A percentile compares a stretch with the other conserved stretches of the same genome.
Conservation (phyloP, 352 stramenopile genomes). For the Globisporangium carolinianum region DNA sequence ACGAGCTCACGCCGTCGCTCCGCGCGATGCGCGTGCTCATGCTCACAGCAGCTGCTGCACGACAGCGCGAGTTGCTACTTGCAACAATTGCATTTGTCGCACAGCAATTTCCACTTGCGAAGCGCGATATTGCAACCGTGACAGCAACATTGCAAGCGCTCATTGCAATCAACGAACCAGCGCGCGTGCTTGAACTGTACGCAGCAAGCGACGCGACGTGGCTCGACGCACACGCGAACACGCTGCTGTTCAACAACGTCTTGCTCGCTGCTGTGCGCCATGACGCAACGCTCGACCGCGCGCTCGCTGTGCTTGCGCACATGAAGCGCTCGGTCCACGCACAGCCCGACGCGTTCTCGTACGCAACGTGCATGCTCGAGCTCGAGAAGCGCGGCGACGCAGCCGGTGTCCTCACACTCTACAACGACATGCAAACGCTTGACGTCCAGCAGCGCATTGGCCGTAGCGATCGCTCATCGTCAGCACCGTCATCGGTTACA, state of each 20-base stretch:
- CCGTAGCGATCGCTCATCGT: conserved; percentile 5
- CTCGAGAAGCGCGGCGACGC: conserved; percentile 43
- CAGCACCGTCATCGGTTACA: conserved; percentile 16
- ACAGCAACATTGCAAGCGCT: conserved; percentile 66
- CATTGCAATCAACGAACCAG: conserved; percentile 28
- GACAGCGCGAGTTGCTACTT: conserved; percentile 36
- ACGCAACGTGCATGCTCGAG: conserved; percentile 48
- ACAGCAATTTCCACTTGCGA: conserved; percentile 25
- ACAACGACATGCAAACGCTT: conserved; percentile 46
- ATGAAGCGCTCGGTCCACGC: conserved; percentile 33
- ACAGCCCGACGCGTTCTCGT: conserved; percentile 54
- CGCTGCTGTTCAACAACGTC: conserved; percentile 55
- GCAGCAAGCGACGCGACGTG: conserved; percentile 28
- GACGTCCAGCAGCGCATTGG: conserved; percentile 2
- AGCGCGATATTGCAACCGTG: conserved; percentile 37
- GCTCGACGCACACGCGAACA: conserved; percentile 30
- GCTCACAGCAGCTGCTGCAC: conserved; percentile 38
- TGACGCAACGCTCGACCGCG: conserved; percentile 16
- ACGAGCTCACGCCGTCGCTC: conserved; percentile 35
- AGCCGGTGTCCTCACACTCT: conserved; percentile 39
- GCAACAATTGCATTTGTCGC: conserved; percentile 41
- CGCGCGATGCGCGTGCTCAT: conserved; percentile 58
- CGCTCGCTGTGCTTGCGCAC: conserved; percentile 33
- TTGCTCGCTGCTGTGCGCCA: conserved; percentile 35
- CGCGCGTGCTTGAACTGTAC: conserved; percentile 43